Base-by-base conservation (phyloP, 2,329 filamentous ascomycete genomes). In the Cytospora paraplurivora region DNA sequence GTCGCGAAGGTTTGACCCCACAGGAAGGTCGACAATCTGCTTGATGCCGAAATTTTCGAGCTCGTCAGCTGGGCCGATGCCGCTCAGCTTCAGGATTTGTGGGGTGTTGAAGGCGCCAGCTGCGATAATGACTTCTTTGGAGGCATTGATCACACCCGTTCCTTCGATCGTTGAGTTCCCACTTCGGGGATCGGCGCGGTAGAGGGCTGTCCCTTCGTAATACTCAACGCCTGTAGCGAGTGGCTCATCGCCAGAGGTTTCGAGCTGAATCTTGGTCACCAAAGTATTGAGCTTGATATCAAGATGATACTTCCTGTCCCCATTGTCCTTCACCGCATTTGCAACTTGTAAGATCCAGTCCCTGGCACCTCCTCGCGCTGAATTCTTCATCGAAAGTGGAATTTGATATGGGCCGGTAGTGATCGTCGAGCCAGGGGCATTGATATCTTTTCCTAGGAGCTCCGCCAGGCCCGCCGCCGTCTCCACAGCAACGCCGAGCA, bases 1-100 rank as follows among this genome's bases (percentile, higher is more conserved):
- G 69, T 88, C 85, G 71, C 85, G 79, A 12, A 88, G 75, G 72
- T 88, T 88, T 10, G 75, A 79, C 15, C 86, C 86, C 3, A 89
- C 85, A 0, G 84, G 85, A 0, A 85, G 76, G 67, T 88, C 79
- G 2, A 74, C 73, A 38, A 86, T 65, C 12, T 86, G 76, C 2
- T 77, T 73, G 62, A 80, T 78, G 7, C 68, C 68, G 41, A 75
- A 73, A 55, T 72, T 70, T 17, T 74, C 66, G 1, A 84, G 73
- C 51, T 81, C 76, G 0, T 63, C 67, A 1, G 72, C 71, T 0
- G 81, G 81, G 0, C 82, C 82, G 38, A 78, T 63, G 1, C 82
- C 82, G 50, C 79, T 82, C 4, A 82, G 75, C 74, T 83, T 81
- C 7, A 85, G 74, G 7, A 85, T 71, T 65, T 85, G 81, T 0